Base-by-base conservation (phyloP, 495 filamentous ascomycete genomes). In the Aspergillus cavernicola region DNA sequence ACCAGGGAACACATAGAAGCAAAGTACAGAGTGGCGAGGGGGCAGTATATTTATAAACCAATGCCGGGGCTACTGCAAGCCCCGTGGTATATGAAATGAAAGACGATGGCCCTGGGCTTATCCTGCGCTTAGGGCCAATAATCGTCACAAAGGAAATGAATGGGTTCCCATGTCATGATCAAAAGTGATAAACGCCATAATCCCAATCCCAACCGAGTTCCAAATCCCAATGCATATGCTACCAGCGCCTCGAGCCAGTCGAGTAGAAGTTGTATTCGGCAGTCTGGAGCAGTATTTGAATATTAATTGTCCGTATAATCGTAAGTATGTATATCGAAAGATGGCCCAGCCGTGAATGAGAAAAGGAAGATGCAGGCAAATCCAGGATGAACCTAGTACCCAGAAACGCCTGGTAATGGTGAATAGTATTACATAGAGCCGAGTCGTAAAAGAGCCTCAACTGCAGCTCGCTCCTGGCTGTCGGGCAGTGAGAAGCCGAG, bases 381-480 rank as follows among this genome's bases (percentile, higher is more conserved):
- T 36, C 23, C 28, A 35, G 32, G 31, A 35, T 24, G 42, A 55
- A 41, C 52, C 38, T 8, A 19, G 20, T 23, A 12, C 26, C 40
- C 45, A 31, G 45, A 24, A 55, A 56, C 56, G 56, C 39, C 58
- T 50, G 45, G 18, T 24, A 5, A 41, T 44, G 33, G 23, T 55
- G 46, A 50, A 60, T 63, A 63, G 55, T 75, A 76, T 87, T 87
- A 92, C 85, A 91, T 87, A 71, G 87, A 90, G 71, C 88, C 88
- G 69, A 95, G 82, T 70, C 83, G 82, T 60, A 95, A 76, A 67
- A 95, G 82, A 50, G 89, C 89, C 68, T 90, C 89, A 56, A 90
- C 82, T 32, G 89, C 89, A 64, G 89, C 88, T 64, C 87, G 85
- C 75, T 95, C 89, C 71, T 89, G 83, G 50, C 61, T 61, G 35